Conservation (phyloP, 306 rosid genomes). For the Glycine soja region DNA sequence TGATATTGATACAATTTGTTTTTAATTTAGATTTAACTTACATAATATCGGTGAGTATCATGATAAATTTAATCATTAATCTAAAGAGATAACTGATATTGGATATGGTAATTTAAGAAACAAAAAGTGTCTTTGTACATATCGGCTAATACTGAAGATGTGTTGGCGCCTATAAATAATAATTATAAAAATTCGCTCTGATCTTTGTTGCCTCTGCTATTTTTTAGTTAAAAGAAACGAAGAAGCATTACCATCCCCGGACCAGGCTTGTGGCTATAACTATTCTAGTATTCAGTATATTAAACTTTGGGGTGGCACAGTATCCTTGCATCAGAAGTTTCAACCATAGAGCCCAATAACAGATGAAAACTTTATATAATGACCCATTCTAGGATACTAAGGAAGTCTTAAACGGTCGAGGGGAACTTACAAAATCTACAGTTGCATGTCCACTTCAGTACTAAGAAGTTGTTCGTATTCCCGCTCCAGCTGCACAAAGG, state of each 20-base stretch:
- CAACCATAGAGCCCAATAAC: constrained; percentile 31
- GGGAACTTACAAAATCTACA: constrained; percentile 62
- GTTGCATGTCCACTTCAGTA: constrained; percentile 62
- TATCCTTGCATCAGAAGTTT: background rate
- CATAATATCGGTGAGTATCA: background rate
- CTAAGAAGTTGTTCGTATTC: constrained; percentile 66
- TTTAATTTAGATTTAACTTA: background rate
- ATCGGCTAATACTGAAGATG: constrained; percentile 22
- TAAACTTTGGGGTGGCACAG: constrained; percentile 20
- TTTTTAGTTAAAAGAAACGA: background rate
- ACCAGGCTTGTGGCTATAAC: background rate
- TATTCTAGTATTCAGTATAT: background rate
- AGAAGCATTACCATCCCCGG: no score
- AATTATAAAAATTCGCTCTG: background rate
- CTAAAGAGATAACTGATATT: background rate
- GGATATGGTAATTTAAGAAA: background rate
- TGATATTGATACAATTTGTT: background rate
- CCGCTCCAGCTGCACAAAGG: constrained; percentile 75
- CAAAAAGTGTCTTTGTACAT: constrained; percentile 19
- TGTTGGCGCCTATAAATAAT: background rate
- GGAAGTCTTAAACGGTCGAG: constrained; percentile 47
- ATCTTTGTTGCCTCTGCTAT: background rate
- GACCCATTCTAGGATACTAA: constrained; percentile 46
- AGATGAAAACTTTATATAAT: constrained; percentile 18
- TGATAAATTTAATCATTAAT: background rate